These are phyloP conservation scores for Fomitopsis schrenkii DNA, from an alignment of 1,284 basidiomycete species.

Conservation along the genomic window DNA sequence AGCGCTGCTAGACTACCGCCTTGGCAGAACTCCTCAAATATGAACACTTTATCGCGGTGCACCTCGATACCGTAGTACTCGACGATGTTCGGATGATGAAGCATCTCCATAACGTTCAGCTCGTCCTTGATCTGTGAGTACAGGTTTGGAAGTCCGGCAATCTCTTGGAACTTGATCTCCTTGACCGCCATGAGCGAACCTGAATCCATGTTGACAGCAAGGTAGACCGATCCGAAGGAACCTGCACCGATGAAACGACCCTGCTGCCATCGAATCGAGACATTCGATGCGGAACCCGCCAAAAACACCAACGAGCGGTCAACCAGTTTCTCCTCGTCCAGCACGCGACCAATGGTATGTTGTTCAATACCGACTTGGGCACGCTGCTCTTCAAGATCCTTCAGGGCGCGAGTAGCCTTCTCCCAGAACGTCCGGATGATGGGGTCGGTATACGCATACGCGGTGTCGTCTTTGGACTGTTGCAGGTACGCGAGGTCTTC, in stretches of 20 bases:
- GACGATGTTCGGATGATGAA: constrained; percentile 97
- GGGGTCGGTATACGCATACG: constrained; percentile 49
- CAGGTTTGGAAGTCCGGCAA: constrained; percentile 76
- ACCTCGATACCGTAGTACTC: constrained; percentile 99
- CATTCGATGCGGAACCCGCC: constrained; percentile 90
- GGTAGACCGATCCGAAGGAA: constrained; percentile 97
- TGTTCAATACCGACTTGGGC: constrained; percentile 63
- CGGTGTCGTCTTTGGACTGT: constrained; percentile 31
- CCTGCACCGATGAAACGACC: constrained; percentile 97
- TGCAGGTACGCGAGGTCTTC: constrained; percentile 30
- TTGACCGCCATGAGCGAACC: constrained; percentile 99
- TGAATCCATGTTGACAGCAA: constrained; percentile 95
- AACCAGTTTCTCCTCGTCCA: constrained; percentile 89
- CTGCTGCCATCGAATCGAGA: constrained; percentile 98
- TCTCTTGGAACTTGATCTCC: constrained; percentile 97
- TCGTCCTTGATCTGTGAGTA: constrained; percentile 97
- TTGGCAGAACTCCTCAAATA: constrained; percentile 98
- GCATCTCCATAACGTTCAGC: constrained; percentile 97
- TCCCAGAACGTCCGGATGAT: constrained; percentile 75
- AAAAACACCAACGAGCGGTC: constrained; percentile 90
- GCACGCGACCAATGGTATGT: constrained; percentile 80
- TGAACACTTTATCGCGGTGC: constrained; percentile 98
- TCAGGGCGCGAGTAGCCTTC: constrained; percentile 45
- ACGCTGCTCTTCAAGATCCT: constrained; percentile 50
- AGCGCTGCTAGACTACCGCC: constrained; percentile 91